Base-by-base conservation (phyloP, 2,329 filamentous ascomycete genomes). In the Cercospora beticola region DNA sequence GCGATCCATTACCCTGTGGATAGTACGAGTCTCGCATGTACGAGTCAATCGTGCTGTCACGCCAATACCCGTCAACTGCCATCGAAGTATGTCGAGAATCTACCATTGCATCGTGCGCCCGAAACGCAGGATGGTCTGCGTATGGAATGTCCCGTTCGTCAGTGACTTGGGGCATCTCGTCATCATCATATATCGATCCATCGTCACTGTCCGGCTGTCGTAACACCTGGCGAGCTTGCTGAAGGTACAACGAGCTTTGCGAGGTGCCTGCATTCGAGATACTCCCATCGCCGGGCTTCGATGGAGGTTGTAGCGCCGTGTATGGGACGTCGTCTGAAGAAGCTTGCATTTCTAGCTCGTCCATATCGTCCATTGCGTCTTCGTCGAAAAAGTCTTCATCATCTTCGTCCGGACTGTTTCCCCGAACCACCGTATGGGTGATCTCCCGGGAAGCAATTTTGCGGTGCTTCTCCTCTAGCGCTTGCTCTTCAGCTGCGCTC, bases 391-490 rank as follows among this genome's bases (percentile, higher is more conserved):
- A 76, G 23, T 79, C 76, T n/a, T 79, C 78, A 23, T 78, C 76
- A 8, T 79, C 75, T 16, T 75, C 74, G 12, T 76, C 76, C 14
- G 73, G 64, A 28, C 72, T 70, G 9, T 30, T 61, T 1, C 66
- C 64, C 58, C 65, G 59, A 8, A 70, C 46, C 1, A 64, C 31
- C 14, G 65, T 57, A n/a, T 67, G 61, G 1, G 69, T 59, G n/a
- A 70, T 64, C 31, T 70, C 68, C 26, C 68, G 63, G 18, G 57
- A 71, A 9, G 56, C 64, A 26, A 76, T 70, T 28, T 72, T 72
- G 9, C 76, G 73, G 57, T 93, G 90, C 59, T 88, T 86, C 73
- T 92, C 92, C 77, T 93, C 92, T 49, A 93, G 81, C 43, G 90
- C 78, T 78, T 89, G 90, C 78, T 90, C 88, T 74, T 90, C 87